Evolutionary conservation across 768 basidiomycete species (phyloP), one percentile per base, ranked within the genome.

Genomic region (Kwoniella sp.): DNA sequence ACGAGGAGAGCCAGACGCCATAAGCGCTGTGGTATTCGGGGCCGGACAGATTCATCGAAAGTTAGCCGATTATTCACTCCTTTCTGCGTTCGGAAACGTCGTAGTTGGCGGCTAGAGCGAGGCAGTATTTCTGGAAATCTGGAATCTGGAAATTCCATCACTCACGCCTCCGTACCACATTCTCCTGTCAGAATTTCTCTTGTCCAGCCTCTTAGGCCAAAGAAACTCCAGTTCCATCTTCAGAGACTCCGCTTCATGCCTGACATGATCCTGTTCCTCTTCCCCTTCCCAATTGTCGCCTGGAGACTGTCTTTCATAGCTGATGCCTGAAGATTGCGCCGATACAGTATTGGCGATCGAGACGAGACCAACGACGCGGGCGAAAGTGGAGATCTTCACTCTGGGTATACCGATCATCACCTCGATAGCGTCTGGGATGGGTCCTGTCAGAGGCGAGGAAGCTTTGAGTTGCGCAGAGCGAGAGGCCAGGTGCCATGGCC

Each of bases 121-220:
- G n/a, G n/a, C n/a, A n/a, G n/a, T n/a, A n/a, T n/a, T n/a, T n/a
- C n/a, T n/a, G n/a, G n/a, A n/a, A n/a, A n/a, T n/a, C n/a, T n/a
- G n/a, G n/a, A n/a, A n/a, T n/a, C 27, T 15, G 10, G 24, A 50
- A 15, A 19, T 24, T 9, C 10, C 12, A 24, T 12, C 33, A 55
- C 54, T 55, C 36, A 55, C 54, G 1, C 54, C 54, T 10, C 54
- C 54, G 40, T 55, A 55, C 26, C 40, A 37, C 26, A 40, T 37
- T 26, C 54, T 55, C 36, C 54, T 55, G 12, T 55, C 54, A 55
- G 24, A 19, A 22, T 12, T n/a, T 37, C 54, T 55, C 21, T 40
- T 40, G n/a, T 24, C 54, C 33, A 55, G 26, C 24, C 54, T 55
- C 19, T 33, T 37, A 15, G 54, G 54, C 54, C 54, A 55, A 40